Percentiles rank a stretch among this genome's conserved stretches.
phyloP scores from a whole-genome alignment of 768 basidiomycete species.

The Kondoa malvinella region DNA sequence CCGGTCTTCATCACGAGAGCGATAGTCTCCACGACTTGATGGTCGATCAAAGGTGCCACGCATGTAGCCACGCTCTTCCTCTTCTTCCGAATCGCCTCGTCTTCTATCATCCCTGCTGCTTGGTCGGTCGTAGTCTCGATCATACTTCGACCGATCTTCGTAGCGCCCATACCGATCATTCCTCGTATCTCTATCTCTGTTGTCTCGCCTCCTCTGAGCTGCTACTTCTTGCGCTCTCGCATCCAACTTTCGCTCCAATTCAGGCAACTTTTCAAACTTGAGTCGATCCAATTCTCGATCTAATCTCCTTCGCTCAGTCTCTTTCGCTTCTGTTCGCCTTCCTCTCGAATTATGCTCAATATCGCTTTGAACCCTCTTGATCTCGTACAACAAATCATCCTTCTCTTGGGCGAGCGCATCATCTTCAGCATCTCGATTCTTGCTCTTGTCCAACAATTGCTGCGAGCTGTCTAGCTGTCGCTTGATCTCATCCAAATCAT shows the following conservation, averaged over 20 bases:
- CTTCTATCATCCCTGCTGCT: not conserved
- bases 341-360: constrained; percentile 62
- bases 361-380: constrained; percentile 75
- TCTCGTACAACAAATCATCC: constrained; percentile 65
- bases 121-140: constrained; percentile 30
- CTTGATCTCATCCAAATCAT: constrained; percentile 71
- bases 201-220: constrained; percentile 60
- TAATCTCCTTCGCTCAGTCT: constrained; percentile 66
- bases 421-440: constrained; percentile 61
- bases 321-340: constrained; percentile 51
- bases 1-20: constrained; percentile 5
- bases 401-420: constrained; percentile 82
- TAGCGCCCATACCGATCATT: constrained; percentile 45
- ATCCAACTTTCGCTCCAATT: constrained; percentile 68
- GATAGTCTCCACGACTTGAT: constrained; percentile 11
- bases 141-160: constrained; percentile 33
- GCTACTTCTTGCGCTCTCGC: constrained; percentile 58
- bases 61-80: constrained; percentile 16
- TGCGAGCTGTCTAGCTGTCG: constrained; percentile 62
- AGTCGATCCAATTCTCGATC: constrained; percentile 73
- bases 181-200: constrained; percentile 58
- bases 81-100: constrained; percentile 1
- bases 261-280: constrained; percentile 80
- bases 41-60: constrained; percentile 21
- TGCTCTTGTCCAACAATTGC: constrained; percentile 55